phyloP scores from a whole-genome alignment of 2,329 filamentous ascomycete species.

The Xylaria hypoxylon region DNA sequence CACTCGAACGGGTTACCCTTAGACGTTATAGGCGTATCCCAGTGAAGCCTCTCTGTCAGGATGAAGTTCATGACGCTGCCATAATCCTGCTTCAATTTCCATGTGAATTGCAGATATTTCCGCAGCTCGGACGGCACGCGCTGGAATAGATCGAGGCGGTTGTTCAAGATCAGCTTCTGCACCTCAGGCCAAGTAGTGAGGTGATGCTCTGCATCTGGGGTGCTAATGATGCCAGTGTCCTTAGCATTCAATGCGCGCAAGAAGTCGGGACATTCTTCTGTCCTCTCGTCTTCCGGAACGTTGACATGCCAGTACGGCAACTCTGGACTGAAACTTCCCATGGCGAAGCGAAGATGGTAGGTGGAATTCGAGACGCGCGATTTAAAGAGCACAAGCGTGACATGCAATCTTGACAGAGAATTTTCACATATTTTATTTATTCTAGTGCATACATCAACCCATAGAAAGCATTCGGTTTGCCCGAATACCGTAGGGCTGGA shows the following conservation, averaged over 20 bases:
- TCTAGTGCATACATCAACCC: not conserved
- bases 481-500: not conserved
- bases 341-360: constrained; percentile 36
- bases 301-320: constrained; percentile 87
- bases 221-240: constrained; percentile 76
- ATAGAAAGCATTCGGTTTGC: not conserved
- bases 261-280: constrained; percentile 76
- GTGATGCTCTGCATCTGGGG: constrained; percentile 74
- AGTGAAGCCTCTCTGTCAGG: constrained; percentile 74
- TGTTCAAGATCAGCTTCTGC: constrained; percentile 68
- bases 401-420: not conserved
- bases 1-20: constrained; percentile 57
- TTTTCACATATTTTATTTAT: not conserved
- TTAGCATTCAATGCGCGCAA: constrained; percentile 73
- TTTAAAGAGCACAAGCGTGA: not conserved
- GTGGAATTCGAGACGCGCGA: not conserved
- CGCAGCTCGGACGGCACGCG: constrained; percentile 81
- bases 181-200: constrained; percentile 78
- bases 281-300: constrained; percentile 71
- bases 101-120: constrained; percentile 79
- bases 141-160: constrained; percentile 81
- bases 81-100: constrained; percentile 71
- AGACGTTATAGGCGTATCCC: constrained; percentile 63
- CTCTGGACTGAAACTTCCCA: constrained; percentile 52
- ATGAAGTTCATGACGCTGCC: constrained; percentile 85